Evolutionary conservation across 1,284 basidiomycete species (phyloP), one percentile per base, ranked within the genome.

Genomic region (Fomitiporia mediterranea): DNA sequence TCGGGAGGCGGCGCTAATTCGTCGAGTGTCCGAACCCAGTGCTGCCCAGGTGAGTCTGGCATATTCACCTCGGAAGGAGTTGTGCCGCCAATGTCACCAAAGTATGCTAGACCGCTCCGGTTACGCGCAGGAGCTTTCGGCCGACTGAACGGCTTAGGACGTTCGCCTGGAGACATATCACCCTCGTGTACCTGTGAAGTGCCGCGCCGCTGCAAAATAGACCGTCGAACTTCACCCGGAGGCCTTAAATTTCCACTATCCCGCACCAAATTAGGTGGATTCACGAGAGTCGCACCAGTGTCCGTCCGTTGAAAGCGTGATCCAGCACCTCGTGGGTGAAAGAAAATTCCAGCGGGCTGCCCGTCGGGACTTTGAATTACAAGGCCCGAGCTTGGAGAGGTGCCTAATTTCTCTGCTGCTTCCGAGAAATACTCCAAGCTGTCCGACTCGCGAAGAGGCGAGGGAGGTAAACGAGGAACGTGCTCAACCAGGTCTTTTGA

Each of bases 291-390:
- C 7, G 27, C 21, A 19, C 32, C 46, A 11, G 30, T 19, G 15
- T 37, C 49, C 52, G 35, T 23, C 4, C 13, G 21, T 25, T 43
- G 43, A 17, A 17, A 17, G 3, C 66, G 47, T 48, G 78, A 82
- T 4, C 74, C 25, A 19, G 55, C 21, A 5, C 58, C 67, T 21
- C 79, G 75, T 0, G 96, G 96, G 63, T 95, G 89, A 71, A 99
- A 99, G 72, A 94, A 93, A 61, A 99, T 95, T 4, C 94, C 95
- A 19, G 92, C 84, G 0, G 94, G 91, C 60, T 94, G 84, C 0
- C 96, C 96, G 66, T 97, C 93, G 0, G 92, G 91, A 66, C 86
- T 91, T 62, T 95, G 92, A 51, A 99, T 88, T 42, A 98, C 81
- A 19, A 98, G 80, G 0, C 96, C 96, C 2, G 90, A 88, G 1